Base-by-base conservation (phyloP, 2,329 filamentous ascomycete species). In the Fusarium clavum region DNA sequence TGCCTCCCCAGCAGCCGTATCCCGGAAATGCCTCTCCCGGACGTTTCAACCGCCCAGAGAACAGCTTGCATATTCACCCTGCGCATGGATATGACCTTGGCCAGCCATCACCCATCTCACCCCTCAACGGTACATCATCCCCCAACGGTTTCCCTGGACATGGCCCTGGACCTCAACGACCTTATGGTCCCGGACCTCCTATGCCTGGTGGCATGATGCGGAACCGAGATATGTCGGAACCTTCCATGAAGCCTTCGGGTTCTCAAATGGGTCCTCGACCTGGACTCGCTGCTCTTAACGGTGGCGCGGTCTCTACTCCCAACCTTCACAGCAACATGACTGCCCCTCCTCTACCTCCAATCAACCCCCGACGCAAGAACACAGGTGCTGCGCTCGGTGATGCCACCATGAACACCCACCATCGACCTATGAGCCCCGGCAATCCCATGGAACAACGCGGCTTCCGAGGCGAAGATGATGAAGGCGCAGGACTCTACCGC, bases 301-400 rank as follows among this genome's bases (percentile, higher is more conserved):
- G 71, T 3, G 71, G 73, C 12, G 71, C 79, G 3, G 74, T 73
- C 8, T 82, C 81, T 14, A 80, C 79, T 8, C 79, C 81, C 2
- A 81, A 81, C 61, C 68, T 82, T 44, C 80, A 81, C 48, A 75
- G 76, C 8, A 76, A 73, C 13, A 71, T 75, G 20, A 61, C 74
- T 27, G 81, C 79, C 4, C 87, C 87, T 4, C 87, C 87, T 4
- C 62, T 90, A 38, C 87, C 87, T 4, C 87, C 87, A 3, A 86
- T 90, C 75, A 89, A 89, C 73, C 87, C 87, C 29, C 82, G 86
- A 51, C 83, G 87, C 12, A 83, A 85, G 56, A 83, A 82, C 11
- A 78, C 82, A 12, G 76, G 81, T 4, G 74, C 45, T 2, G 75
- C 67, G 13, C 27, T 82, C n/a, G 80, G 79, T 13, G 78, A 79